These are phyloP conservation scores for Mediolabrus comicus DNA, from an alignment of 108 stramenopile genomes.

Conservation along the genomic window DNA sequence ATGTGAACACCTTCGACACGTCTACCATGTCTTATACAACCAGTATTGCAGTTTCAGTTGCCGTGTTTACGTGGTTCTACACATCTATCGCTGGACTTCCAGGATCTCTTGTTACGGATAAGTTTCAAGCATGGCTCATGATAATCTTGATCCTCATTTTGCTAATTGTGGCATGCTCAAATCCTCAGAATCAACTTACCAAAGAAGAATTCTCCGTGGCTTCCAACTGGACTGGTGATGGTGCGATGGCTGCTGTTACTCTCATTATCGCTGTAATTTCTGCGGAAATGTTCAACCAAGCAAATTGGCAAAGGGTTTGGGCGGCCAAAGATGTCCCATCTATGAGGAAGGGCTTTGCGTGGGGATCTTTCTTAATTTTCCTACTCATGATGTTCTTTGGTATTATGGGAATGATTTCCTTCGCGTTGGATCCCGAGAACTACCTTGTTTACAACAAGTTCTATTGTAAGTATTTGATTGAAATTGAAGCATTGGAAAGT, in stretches of 20 bases:
- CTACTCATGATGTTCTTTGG: constrained; percentile 86
- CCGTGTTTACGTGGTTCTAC: constrained; percentile 66
- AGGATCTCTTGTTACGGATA: constrained; percentile 73
- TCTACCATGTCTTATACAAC: constrained; percentile 42
- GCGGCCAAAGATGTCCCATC: constrained; percentile 59
- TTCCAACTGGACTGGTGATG: constrained; percentile 66
- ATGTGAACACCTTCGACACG: constrained; percentile 27
- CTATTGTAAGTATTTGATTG: constrained; percentile 46
- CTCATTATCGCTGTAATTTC: constrained; percentile 63
- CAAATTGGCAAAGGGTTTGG: constrained; percentile 79
- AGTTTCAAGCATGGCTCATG: constrained; percentile 74
- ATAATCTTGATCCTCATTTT: constrained; percentile 57
- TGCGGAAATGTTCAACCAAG: constrained; percentile 81
- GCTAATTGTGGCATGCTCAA: constrained; percentile 54
- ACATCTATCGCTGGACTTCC: constrained; percentile 70
- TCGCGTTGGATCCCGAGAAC: constrained; percentile 66
- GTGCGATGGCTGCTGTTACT: constrained; percentile 63
- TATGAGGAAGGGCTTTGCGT: constrained; percentile 62
- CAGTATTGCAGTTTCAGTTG: constrained; percentile 55
- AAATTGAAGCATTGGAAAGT: too few relatives aligned
- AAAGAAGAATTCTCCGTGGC: constrained; percentile 61
- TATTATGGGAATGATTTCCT: constrained; percentile 81
- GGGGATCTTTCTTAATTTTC: constrained; percentile 58
- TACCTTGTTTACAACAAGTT: constrained; percentile 66
- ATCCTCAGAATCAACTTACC: constrained; percentile 56